Base-by-base conservation (phyloP, 345 rosid genomes). In the Salix suchowensis region DNA sequence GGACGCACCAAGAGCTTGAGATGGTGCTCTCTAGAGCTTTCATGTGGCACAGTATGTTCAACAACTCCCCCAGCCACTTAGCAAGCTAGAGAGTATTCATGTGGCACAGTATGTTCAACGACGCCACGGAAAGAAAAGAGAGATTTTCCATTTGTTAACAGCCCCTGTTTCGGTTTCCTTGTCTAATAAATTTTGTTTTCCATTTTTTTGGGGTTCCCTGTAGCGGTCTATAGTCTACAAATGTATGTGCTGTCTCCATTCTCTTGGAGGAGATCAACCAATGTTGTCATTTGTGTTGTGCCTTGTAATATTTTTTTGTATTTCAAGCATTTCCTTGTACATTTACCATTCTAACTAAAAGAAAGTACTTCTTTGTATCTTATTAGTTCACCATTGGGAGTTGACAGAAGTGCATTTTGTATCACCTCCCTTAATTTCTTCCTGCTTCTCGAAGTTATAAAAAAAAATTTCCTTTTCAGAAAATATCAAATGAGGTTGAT, bases 11-110 rank as follows among this genome's bases (percentile, higher is more conserved):
- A 79, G 98, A 96, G 77, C 94, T 96, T 2, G 99, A 96, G 81
- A 89, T 91, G 96, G 98, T 92, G 55, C 89, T 96, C 55, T 91
- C 97, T 7, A 83, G 88, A 82, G 97, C 98, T 44, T 92, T 66
- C 83, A 90, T 94, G 92, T 92, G 96, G 97, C 94, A 94, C 83
- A 92, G 92, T 79, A 91, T 94, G 96, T 94, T 94, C 88, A 92
- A 91, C 83, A 86, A 78, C 83, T 87, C 88, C 32, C 96, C 96
- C 19, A 87, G 89, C 81, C 96, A 91, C 84, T 80, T 91, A 72
- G 85, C 90, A 36, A 67, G 71, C 62, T 73, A 76, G 48, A 82
- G 88, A 83, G 97, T 94, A 68, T 92, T 66, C 84, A 90, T 94
- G 92, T 92, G 96, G 97, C 94, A 94, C 81, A 88, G 91, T 79